These are phyloP conservation scores for Russula compacta DNA, from an alignment of 768 basidiomycete species.

Conservation along the genomic window DNA sequence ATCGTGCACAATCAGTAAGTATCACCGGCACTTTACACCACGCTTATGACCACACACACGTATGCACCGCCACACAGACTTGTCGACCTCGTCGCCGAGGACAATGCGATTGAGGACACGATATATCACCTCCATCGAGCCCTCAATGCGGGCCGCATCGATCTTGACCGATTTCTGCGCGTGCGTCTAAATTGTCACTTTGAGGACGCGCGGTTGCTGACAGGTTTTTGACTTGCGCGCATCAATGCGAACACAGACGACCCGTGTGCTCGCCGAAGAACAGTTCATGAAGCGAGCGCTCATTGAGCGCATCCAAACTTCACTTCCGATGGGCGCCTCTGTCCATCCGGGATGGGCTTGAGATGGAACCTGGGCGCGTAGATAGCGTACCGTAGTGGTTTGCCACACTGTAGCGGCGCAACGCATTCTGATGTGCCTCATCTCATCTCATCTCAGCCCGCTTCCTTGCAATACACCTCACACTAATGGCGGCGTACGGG, in stretches of 20 bases:
- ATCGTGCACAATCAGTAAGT: slow-evolving; percentile 97
- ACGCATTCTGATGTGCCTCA: slow-evolving; percentile 7
- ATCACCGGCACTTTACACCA: slow-evolving; percentile 10
- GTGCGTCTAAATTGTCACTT: slow-evolving; percentile 35
- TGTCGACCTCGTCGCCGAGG: slow-evolving; percentile 96
- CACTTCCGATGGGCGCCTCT: slow-evolving; percentile 40
- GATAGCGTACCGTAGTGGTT: background rate
- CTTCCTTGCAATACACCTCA: background rate
- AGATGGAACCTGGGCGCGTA: slow-evolving; percentile 5
- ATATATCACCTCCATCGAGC: slow-evolving; percentile 95
- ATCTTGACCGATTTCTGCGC: slow-evolving; percentile 89
- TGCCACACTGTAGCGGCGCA: background rate
- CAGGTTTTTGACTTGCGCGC: background rate
- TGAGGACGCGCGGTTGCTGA: slow-evolving; percentile 2
- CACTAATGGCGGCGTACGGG: background rate
- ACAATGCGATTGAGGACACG: slow-evolving; percentile 97
- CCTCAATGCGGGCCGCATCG: slow-evolving; percentile 82
- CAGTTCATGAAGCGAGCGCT: slow-evolving; percentile 96
- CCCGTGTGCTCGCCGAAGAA: slow-evolving; percentile 83
- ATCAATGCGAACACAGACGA: slow-evolving; percentile 41
- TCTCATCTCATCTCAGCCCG: background rate
- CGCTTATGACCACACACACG: background rate
- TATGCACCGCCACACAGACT: slow-evolving; percentile 51
- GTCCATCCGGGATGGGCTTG: slow-evolving; percentile 12
- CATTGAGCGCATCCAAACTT: slow-evolving; percentile 77